Conservation (phyloP, 2,329 filamentous ascomycete genomes). For the Gnomoniopsis smithogilvyi region DNA sequence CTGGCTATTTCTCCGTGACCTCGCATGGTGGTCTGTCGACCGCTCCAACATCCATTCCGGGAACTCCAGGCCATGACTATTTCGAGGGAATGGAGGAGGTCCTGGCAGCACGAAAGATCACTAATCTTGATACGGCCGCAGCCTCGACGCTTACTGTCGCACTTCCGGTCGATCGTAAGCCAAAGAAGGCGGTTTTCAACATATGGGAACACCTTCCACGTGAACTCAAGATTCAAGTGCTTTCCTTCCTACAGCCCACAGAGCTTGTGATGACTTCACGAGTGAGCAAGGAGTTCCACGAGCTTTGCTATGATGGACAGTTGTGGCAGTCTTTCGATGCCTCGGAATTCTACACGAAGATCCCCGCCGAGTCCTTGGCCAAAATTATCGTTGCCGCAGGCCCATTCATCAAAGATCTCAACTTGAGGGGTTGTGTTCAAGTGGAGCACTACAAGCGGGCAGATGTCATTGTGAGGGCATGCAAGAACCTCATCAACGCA, state of each 20-base stretch:
- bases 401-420: slow-evolving; percentile 86
- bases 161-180: slow-evolving; percentile 61
- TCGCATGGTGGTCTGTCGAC: slow-evolving; percentile 30
- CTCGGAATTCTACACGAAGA: slow-evolving; percentile 81
- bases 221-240: slow-evolving; percentile 76
- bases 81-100: slow-evolving; percentile 42
- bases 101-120: slow-evolving; percentile 54
- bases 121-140: slow-evolving; percentile 39
- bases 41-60: slow-evolving; percentile 36
- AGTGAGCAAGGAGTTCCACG: slow-evolving; percentile 75
- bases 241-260: slow-evolving; percentile 73
- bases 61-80: slow-evolving; percentile 37
- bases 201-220: slow-evolving; percentile 81
- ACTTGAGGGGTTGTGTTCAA: slow-evolving; percentile 87
- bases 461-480: slow-evolving; percentile 76
- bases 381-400: slow-evolving; percentile 83
- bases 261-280: slow-evolving; percentile 76
- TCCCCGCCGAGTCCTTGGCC: slow-evolving; percentile 77
- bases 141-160: slow-evolving; percentile 42
- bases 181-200: slow-evolving; percentile 47
- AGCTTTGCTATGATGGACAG: slow-evolving; percentile 90
- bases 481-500: slow-evolving; percentile 81
- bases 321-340: slow-evolving; percentile 85
- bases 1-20: slow-evolving; percentile 28
- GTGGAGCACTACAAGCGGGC: slow-evolving; percentile 76